Evolutionary conservation across 139 green algal genomes (phyloP).

Genomic region (Tetraselmis striata): DNA sequence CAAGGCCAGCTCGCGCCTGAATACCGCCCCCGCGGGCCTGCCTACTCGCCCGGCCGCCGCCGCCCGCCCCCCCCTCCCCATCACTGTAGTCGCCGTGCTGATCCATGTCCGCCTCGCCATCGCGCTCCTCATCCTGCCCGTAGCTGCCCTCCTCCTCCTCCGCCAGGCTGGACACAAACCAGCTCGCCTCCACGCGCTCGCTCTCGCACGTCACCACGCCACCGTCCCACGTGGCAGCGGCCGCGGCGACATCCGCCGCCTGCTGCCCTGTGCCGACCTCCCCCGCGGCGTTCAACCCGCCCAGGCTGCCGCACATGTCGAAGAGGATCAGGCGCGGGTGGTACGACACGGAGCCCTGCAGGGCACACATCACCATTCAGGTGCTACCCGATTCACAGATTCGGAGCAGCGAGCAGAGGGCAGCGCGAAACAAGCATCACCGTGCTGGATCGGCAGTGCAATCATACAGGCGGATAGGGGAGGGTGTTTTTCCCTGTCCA

Average conservation of each 20-base stretch:
- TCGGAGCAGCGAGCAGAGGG: too few species aligned
- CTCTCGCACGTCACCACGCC: conserved; percentile 35
- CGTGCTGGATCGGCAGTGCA: too few species aligned
- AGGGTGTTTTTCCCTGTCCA: too few species aligned
- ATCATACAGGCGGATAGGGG: too few species aligned
- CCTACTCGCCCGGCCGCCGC: too few species aligned
- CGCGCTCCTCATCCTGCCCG: background rate
- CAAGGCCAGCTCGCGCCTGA: too few species aligned
- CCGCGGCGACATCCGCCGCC: background rate
- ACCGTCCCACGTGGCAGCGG: conserved; percentile 36
- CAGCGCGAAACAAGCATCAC: too few species aligned
- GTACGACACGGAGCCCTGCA: conserved; percentile 46
- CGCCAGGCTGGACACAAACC: conserved; percentile 39
- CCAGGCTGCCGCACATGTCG: conserved; percentile 51
- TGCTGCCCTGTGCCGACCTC: background rate
- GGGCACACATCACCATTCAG: background rate
- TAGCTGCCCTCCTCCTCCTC: conserved; percentile 5
- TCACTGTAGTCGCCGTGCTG: background rate
- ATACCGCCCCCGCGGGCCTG: too few species aligned
- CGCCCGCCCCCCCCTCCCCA: background rate
- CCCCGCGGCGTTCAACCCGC: conserved; percentile 22
- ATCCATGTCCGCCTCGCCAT: background rate
- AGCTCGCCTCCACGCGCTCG: conserved; percentile 23
- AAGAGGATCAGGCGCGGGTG: conserved; percentile 48
- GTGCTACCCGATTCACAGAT: too few species aligned